Evolutionary conservation across 164 flowering plant species (phyloP).

Genomic region (Paratinospora sagittata): DNA sequence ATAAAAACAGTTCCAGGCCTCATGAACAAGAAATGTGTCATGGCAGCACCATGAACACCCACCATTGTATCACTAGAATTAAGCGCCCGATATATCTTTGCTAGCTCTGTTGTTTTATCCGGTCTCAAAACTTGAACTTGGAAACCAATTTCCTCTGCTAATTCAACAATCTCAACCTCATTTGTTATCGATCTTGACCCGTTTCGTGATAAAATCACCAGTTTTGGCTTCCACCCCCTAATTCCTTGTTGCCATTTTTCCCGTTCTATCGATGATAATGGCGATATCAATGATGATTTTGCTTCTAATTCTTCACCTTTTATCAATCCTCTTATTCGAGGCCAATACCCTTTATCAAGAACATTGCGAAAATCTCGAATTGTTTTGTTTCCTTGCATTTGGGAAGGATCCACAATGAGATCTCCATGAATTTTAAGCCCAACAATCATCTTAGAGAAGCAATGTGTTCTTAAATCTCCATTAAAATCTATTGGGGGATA

Average conservation of each 20-base stretch:
- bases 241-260: background rate
- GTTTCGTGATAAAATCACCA: constrained; percentile 61
- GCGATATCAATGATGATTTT: constrained; percentile 17
- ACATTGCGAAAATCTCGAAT: constrained; percentile 61
- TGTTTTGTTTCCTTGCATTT: constrained; percentile 43
- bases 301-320: constrained; percentile 36
- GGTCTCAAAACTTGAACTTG: constrained; percentile 63
- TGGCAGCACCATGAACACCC: constrained; percentile 98
- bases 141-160: constrained; percentile 73
- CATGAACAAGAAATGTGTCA: constrained; percentile 88
- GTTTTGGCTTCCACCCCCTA: constrained; percentile 38
- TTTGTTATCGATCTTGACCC: constrained; percentile 70
- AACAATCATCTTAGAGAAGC: constrained; percentile 72
- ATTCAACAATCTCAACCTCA: constrained; percentile 47
- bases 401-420: constrained; percentile 53
- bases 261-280: background rate
- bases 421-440: constrained; percentile 88
- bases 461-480: constrained; percentile 54
- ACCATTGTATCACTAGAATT: constrained; percentile 79
- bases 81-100: constrained; percentile 59
- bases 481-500: constrained; percentile 62
- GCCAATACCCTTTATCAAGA: constrained; percentile 58
- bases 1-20: constrained; percentile 67
- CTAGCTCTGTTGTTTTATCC: constrained; percentile 51
- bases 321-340: constrained; percentile 52